Evolutionary conservation across 2,329 filamentous ascomycete species (phyloP).

Genomic region (Paraphoma sp.): DNA sequence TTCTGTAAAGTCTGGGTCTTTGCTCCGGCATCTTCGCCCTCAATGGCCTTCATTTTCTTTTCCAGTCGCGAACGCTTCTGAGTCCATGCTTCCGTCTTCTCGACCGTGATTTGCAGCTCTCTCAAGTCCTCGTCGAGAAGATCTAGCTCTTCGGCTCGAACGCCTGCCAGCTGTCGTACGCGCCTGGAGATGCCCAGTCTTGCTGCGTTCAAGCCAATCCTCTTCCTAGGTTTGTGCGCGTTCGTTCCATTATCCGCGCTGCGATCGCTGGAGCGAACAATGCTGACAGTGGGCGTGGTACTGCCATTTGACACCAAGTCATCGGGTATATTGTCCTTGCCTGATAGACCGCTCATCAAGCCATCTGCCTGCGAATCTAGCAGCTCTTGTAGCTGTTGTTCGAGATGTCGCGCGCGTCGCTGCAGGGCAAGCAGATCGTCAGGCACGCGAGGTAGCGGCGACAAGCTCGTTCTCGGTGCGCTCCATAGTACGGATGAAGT

Average conservation of each 20-base stretch:
- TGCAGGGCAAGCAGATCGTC: constrained; percentile 58
- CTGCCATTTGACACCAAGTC: constrained; percentile 57
- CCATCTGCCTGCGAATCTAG: constrained; percentile 68
- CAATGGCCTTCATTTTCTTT: constrained; percentile 62
- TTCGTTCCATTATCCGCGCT: constrained; percentile 24
- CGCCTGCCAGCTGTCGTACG: constrained; percentile 67
- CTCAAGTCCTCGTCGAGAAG: constrained; percentile 64
- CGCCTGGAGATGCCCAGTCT: constrained; percentile 69
- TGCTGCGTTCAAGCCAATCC: constrained; percentile 65
- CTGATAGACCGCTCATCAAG: constrained; percentile 57
- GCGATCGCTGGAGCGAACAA: constrained; percentile 42
- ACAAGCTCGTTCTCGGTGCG: constrained; percentile 29
- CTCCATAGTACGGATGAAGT: constrained; percentile 43
- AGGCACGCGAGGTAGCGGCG: constrained; percentile 37
- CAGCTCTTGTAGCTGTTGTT: constrained; percentile 64
- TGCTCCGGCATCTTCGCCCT: constrained; percentile 64
- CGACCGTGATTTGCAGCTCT: constrained; percentile 64
- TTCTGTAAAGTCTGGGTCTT: constrained; percentile 59
- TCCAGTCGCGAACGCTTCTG: constrained; percentile 63
- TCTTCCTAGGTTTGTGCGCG: constrained; percentile 52
- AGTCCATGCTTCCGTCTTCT: constrained; percentile 65
- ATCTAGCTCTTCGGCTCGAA: constrained; percentile 73
- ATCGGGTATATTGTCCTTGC: constrained; percentile 43
- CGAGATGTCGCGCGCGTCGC: constrained; percentile 60
- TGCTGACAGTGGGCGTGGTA: constrained; percentile 55